These are phyloP conservation scores for Epichloe amarillans DNA, from an alignment of 2,329 filamentous ascomycete species.

Conservation along the genomic window DNA sequence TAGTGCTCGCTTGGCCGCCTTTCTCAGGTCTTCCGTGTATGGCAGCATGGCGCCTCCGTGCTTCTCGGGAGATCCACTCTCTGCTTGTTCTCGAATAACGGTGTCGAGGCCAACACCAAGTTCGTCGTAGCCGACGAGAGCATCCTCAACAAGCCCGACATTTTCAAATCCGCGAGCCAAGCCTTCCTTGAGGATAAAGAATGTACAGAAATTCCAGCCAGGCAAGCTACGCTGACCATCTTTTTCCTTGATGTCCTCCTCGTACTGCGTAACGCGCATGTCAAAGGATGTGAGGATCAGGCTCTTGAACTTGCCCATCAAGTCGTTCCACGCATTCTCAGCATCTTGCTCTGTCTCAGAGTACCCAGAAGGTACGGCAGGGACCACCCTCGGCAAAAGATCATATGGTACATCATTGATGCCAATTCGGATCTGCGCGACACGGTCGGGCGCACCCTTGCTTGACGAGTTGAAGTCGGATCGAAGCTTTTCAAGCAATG, in stretches of 20 bases:
- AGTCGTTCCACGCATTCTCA: conserved; percentile 68
- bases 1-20: conserved; percentile 39
- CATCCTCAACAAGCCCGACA: conserved; percentile 90
- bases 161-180: conserved; percentile 89
- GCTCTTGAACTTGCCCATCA: conserved; percentile 75
- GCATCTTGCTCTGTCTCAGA: conserved; percentile 64
- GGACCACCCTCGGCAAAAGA: conserved; percentile 46
- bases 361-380: conserved; percentile 49
- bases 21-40: conserved; percentile 61
- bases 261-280: conserved; percentile 79
- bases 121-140: conserved; percentile 88
- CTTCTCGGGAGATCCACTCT: conserved; percentile 43
- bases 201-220: conserved; percentile 98
- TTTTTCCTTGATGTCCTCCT: conserved; percentile 88
- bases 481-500: conserved; percentile 77
- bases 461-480: conserved; percentile 71
- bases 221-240: conserved; percentile 76
- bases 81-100: conserved; percentile 61
- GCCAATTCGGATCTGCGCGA: conserved; percentile 74
- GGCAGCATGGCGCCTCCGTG: conserved; percentile 60
- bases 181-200: conserved; percentile 95
- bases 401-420: conserved; percentile 57
- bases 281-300: conserved; percentile 86
- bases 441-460: conserved; percentile 61
- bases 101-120: conserved; percentile 76